Base-by-base conservation (phyloP, 176 grass and related monocot genomes). In the Tillandsia leiboldiana region DNA sequence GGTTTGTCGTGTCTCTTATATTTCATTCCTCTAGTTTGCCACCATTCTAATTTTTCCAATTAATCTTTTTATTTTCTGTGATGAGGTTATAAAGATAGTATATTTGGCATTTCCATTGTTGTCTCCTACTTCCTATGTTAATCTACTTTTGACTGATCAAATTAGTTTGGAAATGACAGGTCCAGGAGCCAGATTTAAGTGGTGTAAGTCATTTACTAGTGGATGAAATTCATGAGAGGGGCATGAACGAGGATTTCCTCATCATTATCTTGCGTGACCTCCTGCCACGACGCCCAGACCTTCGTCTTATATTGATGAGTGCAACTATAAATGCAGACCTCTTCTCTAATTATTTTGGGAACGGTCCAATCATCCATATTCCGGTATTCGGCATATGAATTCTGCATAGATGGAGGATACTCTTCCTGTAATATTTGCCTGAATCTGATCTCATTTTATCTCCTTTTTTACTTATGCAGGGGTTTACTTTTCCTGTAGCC, bases 191-290 rank as follows among this genome's bases (percentile, higher is more conserved):
- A 23, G 77, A 90, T 42, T 82, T 96, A 81, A 64, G 70, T 51
- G 88, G 93, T 68, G 79, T 92, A 71, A 96, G 76, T 74, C 86
- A 96, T 90, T 72, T 96, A 73, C 78, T 96, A 66, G 81, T 92
- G 73, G 93, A 96, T 13, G 93, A 96, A 83, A 96, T 96, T 78
- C 93, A 96, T 83, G 93, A 96, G 75, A 85, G 93, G 50, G 93
- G 93, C 70, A 92, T 92, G 86, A 92, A 92, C 53, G 93, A 96
- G 85, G 93, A 96, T 87, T 96, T 96, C 79, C 88, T 96, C 73
- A 92, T 96, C 67, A 96, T 96, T 73, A 96, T 96, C 66, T 77
- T 96, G 49, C 89, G 81, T 14, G 89, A 96, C 64, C 88, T 96
- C 71, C 80, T 96, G 70, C 88, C 93, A 68, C 78, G 76, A 26